Evolutionary conservation across 179 eudicot genomes (phyloP).

Genomic region (Silene vulgaris): DNA sequence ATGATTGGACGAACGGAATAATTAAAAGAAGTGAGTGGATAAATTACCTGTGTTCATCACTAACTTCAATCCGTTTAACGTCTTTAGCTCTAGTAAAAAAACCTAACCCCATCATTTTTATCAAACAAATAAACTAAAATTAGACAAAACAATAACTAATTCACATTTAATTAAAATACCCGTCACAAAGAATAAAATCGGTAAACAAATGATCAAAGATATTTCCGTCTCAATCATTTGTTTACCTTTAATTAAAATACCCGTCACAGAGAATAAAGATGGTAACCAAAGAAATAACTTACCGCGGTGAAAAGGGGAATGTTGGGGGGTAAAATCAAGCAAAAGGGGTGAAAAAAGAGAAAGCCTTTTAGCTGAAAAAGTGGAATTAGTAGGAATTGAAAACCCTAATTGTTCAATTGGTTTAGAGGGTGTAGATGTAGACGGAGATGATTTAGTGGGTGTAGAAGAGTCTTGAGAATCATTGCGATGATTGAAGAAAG

Average conservation of each 20-base stretch:
- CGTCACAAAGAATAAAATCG: background rate
- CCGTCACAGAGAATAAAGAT: background rate
- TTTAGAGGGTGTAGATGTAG: slow-evolving; percentile 16
- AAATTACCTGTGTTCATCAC: slow-evolving; percentile 55
- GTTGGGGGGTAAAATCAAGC: slow-evolving; percentile 10
- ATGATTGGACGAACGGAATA: too few species aligned
- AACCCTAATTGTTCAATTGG: slow-evolving; percentile 20
- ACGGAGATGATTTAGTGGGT: slow-evolving; percentile 1
- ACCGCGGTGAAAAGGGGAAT: slow-evolving; percentile 38
- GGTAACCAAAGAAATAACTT: slow-evolving; percentile 13
- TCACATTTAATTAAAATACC: background rate
- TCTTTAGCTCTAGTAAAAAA: slow-evolving; percentile 67
- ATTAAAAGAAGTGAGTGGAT: background rate
- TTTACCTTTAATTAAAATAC: background rate
- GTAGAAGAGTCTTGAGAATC: background rate
- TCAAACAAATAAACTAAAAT: background rate
- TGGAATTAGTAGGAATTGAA: background rate
- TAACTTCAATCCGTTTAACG: slow-evolving; percentile 50
- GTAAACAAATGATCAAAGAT: background rate
- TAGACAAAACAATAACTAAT: background rate
- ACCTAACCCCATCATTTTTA: slow-evolving; percentile 35
- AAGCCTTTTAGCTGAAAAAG: slow-evolving; percentile 19
- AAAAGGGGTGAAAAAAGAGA: slow-evolving; percentile 21
- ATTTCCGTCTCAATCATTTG: too few species aligned
- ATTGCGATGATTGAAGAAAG: background rate